A percentile compares a stretch with the other conserved stretches of the same genome.
phyloP scores from a whole-genome alignment of 2,329 filamentous ascomycete genomes.

The Blastomyces percursus region DNA sequence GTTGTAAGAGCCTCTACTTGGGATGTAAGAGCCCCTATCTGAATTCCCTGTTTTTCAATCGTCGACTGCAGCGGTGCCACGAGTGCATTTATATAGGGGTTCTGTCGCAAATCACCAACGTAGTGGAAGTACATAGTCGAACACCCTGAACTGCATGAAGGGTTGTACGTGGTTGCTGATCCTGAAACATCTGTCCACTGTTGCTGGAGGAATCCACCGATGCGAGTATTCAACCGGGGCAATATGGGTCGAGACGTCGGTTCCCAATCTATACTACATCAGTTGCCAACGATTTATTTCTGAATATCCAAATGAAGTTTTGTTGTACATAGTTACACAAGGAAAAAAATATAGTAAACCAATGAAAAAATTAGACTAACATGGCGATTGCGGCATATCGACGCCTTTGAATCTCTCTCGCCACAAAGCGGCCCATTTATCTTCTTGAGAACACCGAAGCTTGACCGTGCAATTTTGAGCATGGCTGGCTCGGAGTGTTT shows the following conservation, averaged over 20 bases:
- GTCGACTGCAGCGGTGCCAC: not conserved
- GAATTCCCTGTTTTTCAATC: not conserved
- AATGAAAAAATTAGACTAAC: not conserved
- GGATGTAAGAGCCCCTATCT: too few relatives aligned
- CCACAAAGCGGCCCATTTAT: conserved; percentile 3
- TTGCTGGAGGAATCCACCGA: not conserved
- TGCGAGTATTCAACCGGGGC: not conserved
- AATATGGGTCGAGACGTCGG: not conserved
- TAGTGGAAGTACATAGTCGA: not conserved
- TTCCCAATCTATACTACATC: not conserved
- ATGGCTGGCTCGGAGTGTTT: not conserved
- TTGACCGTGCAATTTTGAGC: not conserved
- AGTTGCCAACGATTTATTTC: not conserved
- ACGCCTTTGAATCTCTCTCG: not conserved
- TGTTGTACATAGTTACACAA: not conserved
- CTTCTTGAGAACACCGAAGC: not conserved
- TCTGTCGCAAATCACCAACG: not conserved
- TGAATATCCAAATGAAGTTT: not conserved
- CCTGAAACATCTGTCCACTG: not conserved
- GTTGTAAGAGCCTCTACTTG: too few relatives aligned
- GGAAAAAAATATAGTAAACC: not conserved
- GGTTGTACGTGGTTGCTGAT: not conserved
- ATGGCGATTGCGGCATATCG: not conserved
- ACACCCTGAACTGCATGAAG: not conserved
- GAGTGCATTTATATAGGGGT: too few relatives aligned